phyloP scores from a whole-genome alignment of 1,284 basidiomycete genomes.

The Volvariella volvacea region DNA sequence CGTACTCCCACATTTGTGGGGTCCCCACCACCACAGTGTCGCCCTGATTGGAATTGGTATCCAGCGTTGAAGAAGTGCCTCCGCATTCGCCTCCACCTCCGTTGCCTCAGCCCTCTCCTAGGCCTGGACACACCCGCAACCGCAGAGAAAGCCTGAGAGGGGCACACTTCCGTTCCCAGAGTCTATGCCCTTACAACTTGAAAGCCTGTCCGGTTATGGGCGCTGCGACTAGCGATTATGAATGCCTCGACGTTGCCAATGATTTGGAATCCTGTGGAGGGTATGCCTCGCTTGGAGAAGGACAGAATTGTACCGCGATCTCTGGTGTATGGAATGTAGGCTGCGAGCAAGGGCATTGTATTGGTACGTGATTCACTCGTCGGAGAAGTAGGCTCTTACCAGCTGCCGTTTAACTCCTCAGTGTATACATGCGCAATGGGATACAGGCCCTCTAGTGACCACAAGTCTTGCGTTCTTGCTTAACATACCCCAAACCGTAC shows the following conservation, averaged over 20 bases:
- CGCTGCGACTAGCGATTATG: conserved; percentile 41
- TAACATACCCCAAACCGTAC: no score
- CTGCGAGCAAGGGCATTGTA: conserved; percentile 54
- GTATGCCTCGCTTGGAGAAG: conserved; percentile 54
- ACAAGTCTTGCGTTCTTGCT: conserved; percentile 45
- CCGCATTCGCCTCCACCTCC: conserved; percentile 27
- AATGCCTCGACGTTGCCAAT: conserved; percentile 51
- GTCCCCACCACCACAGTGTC: conserved; percentile 44
- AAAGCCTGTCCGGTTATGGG: conserved; percentile 57
- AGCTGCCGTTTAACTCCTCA: conserved; percentile 23
- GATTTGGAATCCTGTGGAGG: conserved; percentile 71
- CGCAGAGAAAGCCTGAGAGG: no score
- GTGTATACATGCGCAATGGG: conserved; percentile 57
- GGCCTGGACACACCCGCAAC: no score
- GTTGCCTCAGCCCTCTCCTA: conserved; percentile 25
- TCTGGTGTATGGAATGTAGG: conserved; percentile 59
- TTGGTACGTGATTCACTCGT: conserved; percentile 39
- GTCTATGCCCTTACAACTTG: conserved; percentile 49
- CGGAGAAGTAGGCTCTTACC: no score
- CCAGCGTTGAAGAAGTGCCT: conserved; percentile 32
- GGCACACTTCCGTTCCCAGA: no score
- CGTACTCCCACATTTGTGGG: conserved; percentile 20
- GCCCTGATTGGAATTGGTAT: conserved; percentile 41
- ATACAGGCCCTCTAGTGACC: conserved; percentile 41
- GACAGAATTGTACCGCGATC: conserved; percentile 68